Evolutionary conservation across 2,329 filamentous ascomycete genomes (phyloP), one percentile per base, ranked within the genome.

Genomic region (Apiospora phragmitis): DNA sequence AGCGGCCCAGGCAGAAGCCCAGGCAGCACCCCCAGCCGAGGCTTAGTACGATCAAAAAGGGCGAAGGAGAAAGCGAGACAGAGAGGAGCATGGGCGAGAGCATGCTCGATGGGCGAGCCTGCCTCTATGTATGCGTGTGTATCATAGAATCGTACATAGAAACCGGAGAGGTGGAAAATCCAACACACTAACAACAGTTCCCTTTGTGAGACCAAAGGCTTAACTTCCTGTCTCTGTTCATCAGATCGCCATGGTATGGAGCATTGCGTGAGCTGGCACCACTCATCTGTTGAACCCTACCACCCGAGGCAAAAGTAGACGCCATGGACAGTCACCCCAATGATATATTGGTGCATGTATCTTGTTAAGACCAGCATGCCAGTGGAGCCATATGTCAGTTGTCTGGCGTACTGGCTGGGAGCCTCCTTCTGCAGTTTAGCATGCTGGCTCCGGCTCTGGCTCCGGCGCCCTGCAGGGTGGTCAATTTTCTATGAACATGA

Each of bases 1-100:
- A 21, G 51, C 29, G 6, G 51, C 51, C 49, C 24, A 55, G 24
- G 49, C 49, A 18, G 49, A 26, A 24, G 45, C 45, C n/a, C 45
- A 49, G 24, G 45, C 62, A 71, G 66, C 49, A 16, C 16, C 49
- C 68, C 69, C 26, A 70, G 69, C 55, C 72, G 69, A 41, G 59
- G 68, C 35, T 65, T 71, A 67, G 43, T 66, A 35, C 16, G 51
- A 65, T 68, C 24, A 69, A n/a, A n/a, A 62, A 62, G 55, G 21
- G 32, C 41, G 18, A 38, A 35, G 51, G 47, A 41, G 62, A 65
- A 65, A 9, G n/a, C n/a, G 45, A 55, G 47, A 67, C 1, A n/a
- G 43, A 6, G 43, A 14, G 4, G 41, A 14, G 12, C 41, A 16
- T 42, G 45, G 69, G 51, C n/a, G 18, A 62, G 55, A 38, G 55